Conservation (phyloP, 169 alveolate genomes). For the Cryptosporidium baileyi region DNA sequence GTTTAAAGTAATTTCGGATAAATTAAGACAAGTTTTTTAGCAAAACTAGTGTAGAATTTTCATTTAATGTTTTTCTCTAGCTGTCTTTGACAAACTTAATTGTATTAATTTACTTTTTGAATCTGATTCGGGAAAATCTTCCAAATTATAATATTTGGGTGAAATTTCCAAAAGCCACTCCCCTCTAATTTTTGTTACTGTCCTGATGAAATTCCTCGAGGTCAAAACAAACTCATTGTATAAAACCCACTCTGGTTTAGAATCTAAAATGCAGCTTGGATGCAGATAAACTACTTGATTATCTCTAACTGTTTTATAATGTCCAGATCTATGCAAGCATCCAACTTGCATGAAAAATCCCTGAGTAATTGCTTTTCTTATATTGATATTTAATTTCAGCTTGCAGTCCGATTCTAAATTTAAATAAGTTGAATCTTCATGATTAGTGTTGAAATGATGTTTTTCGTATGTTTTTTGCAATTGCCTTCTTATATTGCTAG, state of each 20-base stretch:
- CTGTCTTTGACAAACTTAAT: neutral
- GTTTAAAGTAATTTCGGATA: too few species aligned
- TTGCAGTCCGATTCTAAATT: neutral
- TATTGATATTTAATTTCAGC: conserved; percentile 74
- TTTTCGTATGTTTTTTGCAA: conserved; percentile 83
- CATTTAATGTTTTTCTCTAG: too few species aligned
- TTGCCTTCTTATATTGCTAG: conserved; percentile 89
- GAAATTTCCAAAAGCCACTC: conserved; percentile 90
- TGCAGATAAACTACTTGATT: conserved; percentile 95
- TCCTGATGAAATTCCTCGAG: conserved; percentile 94
- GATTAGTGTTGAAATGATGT: conserved; percentile 76
- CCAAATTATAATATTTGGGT: conserved; percentile 87
- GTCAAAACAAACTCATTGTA: conserved; percentile 98
- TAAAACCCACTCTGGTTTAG: conserved; percentile 95
- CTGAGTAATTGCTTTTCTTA: conserved; percentile 82
- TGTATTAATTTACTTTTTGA: conserved; percentile 78
- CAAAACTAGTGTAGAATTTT: too few species aligned
- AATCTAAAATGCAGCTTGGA: conserved; percentile 94
- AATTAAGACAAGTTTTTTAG: conserved; percentile 18
- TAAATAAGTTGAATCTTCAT: conserved; percentile 56
- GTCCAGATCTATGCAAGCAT: conserved; percentile 86
- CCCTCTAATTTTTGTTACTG: conserved; percentile 89
- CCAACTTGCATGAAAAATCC: conserved; percentile 96
- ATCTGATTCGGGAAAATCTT: conserved; percentile 81
- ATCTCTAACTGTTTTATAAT: conserved; percentile 94